A percentile compares a stretch with the other conserved stretches of the same genome.
Conservation (phyloP, 75 land plant species). For the Cupressus sempervirens region DNA sequence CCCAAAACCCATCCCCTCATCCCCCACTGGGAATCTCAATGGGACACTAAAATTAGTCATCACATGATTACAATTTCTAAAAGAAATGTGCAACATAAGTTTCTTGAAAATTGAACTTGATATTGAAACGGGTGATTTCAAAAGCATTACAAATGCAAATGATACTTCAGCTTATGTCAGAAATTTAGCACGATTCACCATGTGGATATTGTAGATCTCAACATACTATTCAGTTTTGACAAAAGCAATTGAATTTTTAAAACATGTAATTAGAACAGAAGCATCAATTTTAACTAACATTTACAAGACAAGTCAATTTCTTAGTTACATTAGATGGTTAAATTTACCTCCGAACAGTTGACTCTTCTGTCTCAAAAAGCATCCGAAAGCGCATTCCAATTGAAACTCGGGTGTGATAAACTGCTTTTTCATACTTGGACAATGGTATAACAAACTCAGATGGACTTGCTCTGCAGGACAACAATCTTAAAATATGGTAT, state of each 20-base stretch:
- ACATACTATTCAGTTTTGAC: not conserved
- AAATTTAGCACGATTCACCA: not conserved
- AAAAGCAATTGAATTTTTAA: not conserved
- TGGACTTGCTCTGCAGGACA: conserved; percentile 62
- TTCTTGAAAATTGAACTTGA: not conserved
- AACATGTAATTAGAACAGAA: not conserved
- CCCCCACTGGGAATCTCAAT: too few relatives aligned
- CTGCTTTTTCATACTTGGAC: conserved; percentile 65
- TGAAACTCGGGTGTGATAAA: conserved; percentile 56
- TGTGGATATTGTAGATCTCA: not conserved
- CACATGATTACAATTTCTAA: not conserved
- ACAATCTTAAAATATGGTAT: not conserved
- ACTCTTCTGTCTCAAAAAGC: conserved; percentile 84
- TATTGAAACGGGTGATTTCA: not conserved
- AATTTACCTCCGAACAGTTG: conserved; percentile 64
- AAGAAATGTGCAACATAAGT: not conserved
- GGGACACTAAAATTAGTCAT: not conserved
- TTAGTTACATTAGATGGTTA: not conserved
- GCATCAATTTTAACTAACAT: not conserved
- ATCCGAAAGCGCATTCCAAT: conserved; percentile 87
- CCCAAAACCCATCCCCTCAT: too few relatives aligned
- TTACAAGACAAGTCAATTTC: not conserved
- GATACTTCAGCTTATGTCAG: not conserved
- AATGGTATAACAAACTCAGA: conserved; percentile 82
- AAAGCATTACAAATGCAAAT: not conserved